Evolutionary conservation across 371 early-diverging fungal genomes (phyloP), one percentile per base, ranked within the genome.

Genomic region (Circinella umbellata): DNA sequence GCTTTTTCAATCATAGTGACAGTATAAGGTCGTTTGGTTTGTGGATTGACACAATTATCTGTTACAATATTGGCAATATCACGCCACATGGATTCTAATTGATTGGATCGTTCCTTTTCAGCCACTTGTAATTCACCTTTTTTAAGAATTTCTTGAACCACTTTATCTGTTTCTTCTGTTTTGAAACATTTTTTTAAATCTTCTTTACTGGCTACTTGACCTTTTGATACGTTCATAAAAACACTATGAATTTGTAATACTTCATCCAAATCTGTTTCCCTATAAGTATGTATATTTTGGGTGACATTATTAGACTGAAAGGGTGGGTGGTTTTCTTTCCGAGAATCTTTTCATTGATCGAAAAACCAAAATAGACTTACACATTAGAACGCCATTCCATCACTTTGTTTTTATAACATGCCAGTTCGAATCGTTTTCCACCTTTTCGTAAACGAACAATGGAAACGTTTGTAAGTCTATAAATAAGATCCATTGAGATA

Each of bases 371-470:
- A 34, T 13, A 27, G 15, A 75, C 90, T 82, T 89, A 96, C 94
- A 96, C 92, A 63, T 94, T 92, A 48, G 84, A 92, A 42, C 98
- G 86, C 95, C 96, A 99, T 79, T 99, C 98, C 74, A 94, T 80
- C n/a, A 98, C 97, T 84, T 99, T 98, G 89, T 99, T 99, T 78
- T 96, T 97, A 83, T 98, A 98, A 79, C 98, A 96, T 10, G 99
- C 99, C 18, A 99, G 85, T 77, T 99, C 99, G 70, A 98, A 99
- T 42, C 96, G 91, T 79, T 96, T 97, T 53, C 99, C 99, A 36
- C 97, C 97, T 83, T 97, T 98, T 74, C 94, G 93, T 71, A 97
- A 87, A 54, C 97, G 93, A 34, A 99, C 99, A 47, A 98, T 82
- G 17, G 97, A 96, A 39, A 98, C 97, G 75, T 98, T 98, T 46